Evolutionary conservation across 495 filamentous ascomycete genomes (phyloP).

Genomic region (Neurospora sp.): DNA sequence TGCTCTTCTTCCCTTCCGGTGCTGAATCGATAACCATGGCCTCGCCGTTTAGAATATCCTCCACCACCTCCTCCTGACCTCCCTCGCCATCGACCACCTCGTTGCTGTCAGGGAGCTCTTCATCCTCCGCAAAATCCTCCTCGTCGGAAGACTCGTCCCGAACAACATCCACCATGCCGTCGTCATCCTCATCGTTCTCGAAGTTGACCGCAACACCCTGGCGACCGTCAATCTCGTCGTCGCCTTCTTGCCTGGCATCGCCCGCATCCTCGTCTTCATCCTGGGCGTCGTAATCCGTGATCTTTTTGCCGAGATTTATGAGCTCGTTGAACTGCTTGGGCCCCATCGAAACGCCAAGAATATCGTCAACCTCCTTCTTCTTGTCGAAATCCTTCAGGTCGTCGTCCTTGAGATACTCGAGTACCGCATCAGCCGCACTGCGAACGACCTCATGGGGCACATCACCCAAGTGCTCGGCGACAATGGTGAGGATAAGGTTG

Average conservation of each 20-base stretch:
- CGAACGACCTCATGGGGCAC: slow-evolving; percentile 84
- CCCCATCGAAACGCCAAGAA: slow-evolving; percentile 70
- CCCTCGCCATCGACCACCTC: slow-evolving; percentile 44
- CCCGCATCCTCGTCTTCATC: slow-evolving; percentile 91
- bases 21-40: slow-evolving; percentile 74
- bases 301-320: slow-evolving; percentile 95
- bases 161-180: slow-evolving; percentile 68
- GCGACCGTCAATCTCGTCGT: slow-evolving; percentile 80
- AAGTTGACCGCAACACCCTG: slow-evolving; percentile 98
- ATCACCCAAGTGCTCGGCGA: slow-evolving; percentile 81
- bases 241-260: slow-evolving; percentile 53
- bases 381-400: slow-evolving; percentile 96
- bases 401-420: slow-evolving; percentile 91
- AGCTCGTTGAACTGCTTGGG: slow-evolving; percentile 95
- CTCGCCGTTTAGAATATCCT: slow-evolving; percentile 38
- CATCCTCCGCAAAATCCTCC: slow-evolving; percentile 53
- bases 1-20: slow-evolving; percentile 28
- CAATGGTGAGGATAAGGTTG: slow-evolving; percentile 86
- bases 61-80: slow-evolving; percentile 35
- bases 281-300: slow-evolving; percentile 96
- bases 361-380: slow-evolving; percentile 93
- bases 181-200: slow-evolving; percentile 85
- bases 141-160: slow-evolving; percentile 82
- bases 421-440: slow-evolving; percentile 87
- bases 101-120: slow-evolving; percentile 49